phyloP scores from a whole-genome alignment of 768 basidiomycete genomes.

The Lactarius deliciosus region DNA sequence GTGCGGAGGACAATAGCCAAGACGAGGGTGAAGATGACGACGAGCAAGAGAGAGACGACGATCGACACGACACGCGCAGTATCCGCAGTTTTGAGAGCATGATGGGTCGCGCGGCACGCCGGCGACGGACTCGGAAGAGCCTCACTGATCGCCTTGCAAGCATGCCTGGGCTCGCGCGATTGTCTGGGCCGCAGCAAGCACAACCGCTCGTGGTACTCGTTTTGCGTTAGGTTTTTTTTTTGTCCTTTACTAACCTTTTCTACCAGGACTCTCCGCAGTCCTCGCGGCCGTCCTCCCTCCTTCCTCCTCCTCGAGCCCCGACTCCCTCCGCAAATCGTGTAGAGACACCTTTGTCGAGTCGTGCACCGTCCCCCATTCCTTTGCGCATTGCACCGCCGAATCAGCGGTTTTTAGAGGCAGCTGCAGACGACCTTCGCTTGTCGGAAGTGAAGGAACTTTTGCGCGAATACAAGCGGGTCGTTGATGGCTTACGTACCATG shows the following conservation, averaged over 20 bases:
- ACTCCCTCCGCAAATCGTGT: constrained; percentile 36
- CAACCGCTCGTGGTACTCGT: constrained; percentile 25
- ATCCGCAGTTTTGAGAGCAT: constrained; percentile 87
- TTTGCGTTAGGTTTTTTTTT: background rate
- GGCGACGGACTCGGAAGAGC: constrained; percentile 53
- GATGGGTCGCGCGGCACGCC: constrained; percentile 47
- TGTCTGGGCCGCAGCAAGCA: constrained; percentile 33
- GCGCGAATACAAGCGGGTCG: constrained; percentile 77
- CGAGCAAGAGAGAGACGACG: constrained; percentile 39
- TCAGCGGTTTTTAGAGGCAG: constrained; percentile 67
- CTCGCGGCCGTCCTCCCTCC: constrained; percentile 44
- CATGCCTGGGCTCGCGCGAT: constrained; percentile 58
- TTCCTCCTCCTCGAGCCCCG: constrained; percentile 33
- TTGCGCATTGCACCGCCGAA: constrained; percentile 60
- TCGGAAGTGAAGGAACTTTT: constrained; percentile 81
- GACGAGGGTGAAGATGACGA: constrained; percentile 44
- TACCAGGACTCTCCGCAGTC: constrained; percentile 39
- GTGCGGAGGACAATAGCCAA: constrained; percentile 38
- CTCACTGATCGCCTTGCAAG: constrained; percentile 80
- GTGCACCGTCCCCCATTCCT: constrained; percentile 41
- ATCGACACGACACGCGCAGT: constrained; percentile 61
- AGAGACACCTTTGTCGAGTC: constrained; percentile 43
- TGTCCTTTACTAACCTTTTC: constrained; percentile 7
- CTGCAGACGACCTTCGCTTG: constrained; percentile 73
- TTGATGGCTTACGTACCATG: constrained; percentile 58